phyloP scores from a whole-genome alignment of 768 basidiomycete species.

The Pleurotus ostreatus region DNA sequence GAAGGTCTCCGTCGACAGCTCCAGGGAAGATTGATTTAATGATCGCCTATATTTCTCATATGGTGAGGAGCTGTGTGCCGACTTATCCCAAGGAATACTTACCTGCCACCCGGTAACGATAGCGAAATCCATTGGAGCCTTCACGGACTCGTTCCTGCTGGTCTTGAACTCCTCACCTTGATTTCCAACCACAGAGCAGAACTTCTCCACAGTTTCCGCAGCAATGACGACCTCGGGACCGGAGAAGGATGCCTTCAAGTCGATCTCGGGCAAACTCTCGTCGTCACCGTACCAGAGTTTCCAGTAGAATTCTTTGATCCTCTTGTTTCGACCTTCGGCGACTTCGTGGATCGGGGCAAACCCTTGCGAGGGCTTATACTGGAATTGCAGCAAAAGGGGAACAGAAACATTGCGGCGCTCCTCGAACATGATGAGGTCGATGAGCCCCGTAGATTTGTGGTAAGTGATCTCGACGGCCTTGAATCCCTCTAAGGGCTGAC shows the following conservation, averaged over 20 bases:
- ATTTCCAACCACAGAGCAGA: slow-evolving; percentile 93
- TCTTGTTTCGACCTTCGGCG: slow-evolving; percentile 73
- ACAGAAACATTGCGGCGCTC: slow-evolving; percentile 75
- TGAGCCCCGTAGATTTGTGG: slow-evolving; percentile 44
- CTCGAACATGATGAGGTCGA: slow-evolving; percentile 76
- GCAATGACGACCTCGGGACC: slow-evolving; percentile 85
- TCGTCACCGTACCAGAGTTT: slow-evolving; percentile 94
- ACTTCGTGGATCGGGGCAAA: slow-evolving; percentile 93
- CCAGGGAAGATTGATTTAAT: slow-evolving; percentile 97
- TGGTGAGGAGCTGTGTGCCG: slow-evolving; percentile 2
- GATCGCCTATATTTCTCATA: slow-evolving; percentile 64
- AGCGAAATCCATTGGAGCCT: slow-evolving; percentile 98
- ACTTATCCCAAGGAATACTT: slow-evolving; percentile 21
- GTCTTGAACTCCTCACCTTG: slow-evolving; percentile 88
- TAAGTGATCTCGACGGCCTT: slow-evolving; percentile 79
- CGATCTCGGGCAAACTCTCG: slow-evolving; percentile 70
- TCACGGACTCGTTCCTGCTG: slow-evolving; percentile 60
- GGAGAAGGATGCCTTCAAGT: slow-evolving; percentile 77
- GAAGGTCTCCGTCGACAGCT: slow-evolving; percentile 87
- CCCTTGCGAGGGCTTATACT: slow-evolving; percentile 83
- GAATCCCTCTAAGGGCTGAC: slow-evolving; percentile 67
- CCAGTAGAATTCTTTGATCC: slow-evolving; percentile 99
- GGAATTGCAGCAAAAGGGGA: slow-evolving; percentile 78
- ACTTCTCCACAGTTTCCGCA: slow-evolving; percentile 73
- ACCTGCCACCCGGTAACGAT: slow-evolving; percentile 99